Conservation (phyloP, 768 basidiomycete genomes). For the Calocera cornea region DNA sequence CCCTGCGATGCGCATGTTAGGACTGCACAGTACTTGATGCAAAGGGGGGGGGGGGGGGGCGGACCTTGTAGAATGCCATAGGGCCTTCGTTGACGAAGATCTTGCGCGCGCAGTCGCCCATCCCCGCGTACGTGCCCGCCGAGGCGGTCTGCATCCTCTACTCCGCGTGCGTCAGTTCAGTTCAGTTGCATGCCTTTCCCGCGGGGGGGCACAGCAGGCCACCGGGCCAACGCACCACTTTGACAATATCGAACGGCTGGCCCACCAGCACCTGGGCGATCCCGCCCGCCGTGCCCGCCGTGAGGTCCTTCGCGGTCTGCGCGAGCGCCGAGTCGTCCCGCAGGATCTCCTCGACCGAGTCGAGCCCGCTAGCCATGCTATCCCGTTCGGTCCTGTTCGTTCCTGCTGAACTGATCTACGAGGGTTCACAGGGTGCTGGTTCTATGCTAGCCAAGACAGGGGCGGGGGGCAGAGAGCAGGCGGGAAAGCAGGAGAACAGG, state of each 20-base stretch:
- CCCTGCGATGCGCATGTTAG: conserved; percentile 42
- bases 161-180: neutral
- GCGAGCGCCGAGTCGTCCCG: conserved; percentile 7
- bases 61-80: conserved; percentile 86
- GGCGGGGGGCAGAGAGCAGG: no score
- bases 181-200: neutral
- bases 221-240: conserved; percentile 45
- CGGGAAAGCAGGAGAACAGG: no score
- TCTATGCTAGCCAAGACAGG: no score
- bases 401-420: no score
- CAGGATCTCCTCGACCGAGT: conserved; percentile 2
- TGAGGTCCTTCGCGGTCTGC: conserved; percentile 72
- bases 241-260: conserved; percentile 94
- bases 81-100: conserved; percentile 87
- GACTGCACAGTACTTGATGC: no score
- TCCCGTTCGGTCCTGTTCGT: neutral
- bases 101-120: conserved; percentile 79
- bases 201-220: no score
- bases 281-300: conserved; percentile 83
- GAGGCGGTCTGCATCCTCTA: conserved; percentile 92
- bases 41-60: conserved; percentile 1
- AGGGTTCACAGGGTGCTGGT: no score
- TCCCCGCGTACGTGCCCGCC: conserved; percentile 75
- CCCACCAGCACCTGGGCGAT: conserved; percentile 84
- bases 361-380: neutral